These are phyloP conservation scores for Pseudozyma sp. DNA, from an alignment of 1,284 basidiomycete species.

Conservation along the genomic window DNA sequence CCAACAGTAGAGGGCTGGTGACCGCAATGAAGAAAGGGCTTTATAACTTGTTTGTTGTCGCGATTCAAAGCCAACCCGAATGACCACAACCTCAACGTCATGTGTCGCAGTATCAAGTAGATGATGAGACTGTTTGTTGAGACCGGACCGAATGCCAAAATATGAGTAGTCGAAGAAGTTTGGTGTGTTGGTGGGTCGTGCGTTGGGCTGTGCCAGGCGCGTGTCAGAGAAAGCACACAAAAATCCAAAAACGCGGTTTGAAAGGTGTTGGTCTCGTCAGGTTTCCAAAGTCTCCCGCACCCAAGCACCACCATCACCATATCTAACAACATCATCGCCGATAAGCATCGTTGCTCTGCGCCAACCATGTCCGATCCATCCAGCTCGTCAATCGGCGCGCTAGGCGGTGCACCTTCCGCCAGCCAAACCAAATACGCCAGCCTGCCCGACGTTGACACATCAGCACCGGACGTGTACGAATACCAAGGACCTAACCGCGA, in stretches of 20 bases:
- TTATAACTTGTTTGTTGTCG: not conserved
- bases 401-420: not conserved
- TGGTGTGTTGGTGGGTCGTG: not conserved
- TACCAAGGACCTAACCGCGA: constrained; percentile 14
- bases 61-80: no score
- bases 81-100: no score
- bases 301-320: constrained; percentile 2
- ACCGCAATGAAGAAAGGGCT: not conserved
- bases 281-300: not conserved
- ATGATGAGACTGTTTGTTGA: no score
- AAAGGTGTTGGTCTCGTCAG: constrained; percentile 31
- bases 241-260: not conserved
- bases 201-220: not conserved
- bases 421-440: constrained; percentile 44
- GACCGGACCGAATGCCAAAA: no score
- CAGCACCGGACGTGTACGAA: constrained; percentile 47
- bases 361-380: constrained; percentile 21
- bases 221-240: not conserved
- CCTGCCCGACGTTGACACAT: constrained; percentile 43
- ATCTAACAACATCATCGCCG: not conserved
- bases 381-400: not conserved
- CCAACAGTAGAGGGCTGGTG: constrained; percentile 10
- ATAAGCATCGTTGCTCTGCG: not conserved
- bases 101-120: no score
- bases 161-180: no score